Base-by-base conservation (phyloP, 306 rosid species). In the Ochetophila trinervis region DNA sequence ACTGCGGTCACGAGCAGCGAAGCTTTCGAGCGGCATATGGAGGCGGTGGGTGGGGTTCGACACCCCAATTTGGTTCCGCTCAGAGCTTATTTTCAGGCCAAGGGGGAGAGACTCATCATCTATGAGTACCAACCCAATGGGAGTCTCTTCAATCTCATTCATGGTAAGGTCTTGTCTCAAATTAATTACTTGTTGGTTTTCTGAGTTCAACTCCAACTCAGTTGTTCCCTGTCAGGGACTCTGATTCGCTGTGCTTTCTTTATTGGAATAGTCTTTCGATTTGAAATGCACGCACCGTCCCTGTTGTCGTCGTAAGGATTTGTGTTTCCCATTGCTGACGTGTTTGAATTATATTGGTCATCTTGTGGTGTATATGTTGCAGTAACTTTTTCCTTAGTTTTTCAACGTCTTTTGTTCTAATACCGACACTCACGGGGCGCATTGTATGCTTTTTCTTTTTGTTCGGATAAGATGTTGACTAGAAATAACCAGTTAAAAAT, bases 91-190 rank as follows among this genome's bases (percentile, higher is more conserved):
- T 92, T 92, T 76, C 98, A 92, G 84, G 95, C 96, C 13, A 86
- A 86, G 45, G 91, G 89, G 61, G 98, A 92, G 79, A 84, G 91
- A 67, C 86, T 92, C 13, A 83, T 92, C 54, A 82, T 92, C 56
- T 92, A 71, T 44, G 96, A 87, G 70, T 85, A 87, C 79, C 98
- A 87, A 57, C 84, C 96, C 36, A 92, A 92, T 45, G 98, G 98
- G 21, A 89, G 96, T 61, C 89, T 92, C 79, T 82, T 77, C 83
- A 89, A 82, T 68, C 96, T 92, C 24, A 74, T 92, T 64, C 98
- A 92, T 62, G 98, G 98, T 91, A 55, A 75, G 72, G 3, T 21
- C 15, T 10, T 20, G 0, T 4, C 4, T 20, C 32, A 21, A 22
- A 54, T 17, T 4, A 50, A 8, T 15, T 16, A 9, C 17, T 50